Percentiles rank a stretch among this genome's conserved stretches.
Evolutionary conservation across 2,329 filamentous ascomycete species (phyloP).

Genomic region (Talaromyces sp.): DNA sequence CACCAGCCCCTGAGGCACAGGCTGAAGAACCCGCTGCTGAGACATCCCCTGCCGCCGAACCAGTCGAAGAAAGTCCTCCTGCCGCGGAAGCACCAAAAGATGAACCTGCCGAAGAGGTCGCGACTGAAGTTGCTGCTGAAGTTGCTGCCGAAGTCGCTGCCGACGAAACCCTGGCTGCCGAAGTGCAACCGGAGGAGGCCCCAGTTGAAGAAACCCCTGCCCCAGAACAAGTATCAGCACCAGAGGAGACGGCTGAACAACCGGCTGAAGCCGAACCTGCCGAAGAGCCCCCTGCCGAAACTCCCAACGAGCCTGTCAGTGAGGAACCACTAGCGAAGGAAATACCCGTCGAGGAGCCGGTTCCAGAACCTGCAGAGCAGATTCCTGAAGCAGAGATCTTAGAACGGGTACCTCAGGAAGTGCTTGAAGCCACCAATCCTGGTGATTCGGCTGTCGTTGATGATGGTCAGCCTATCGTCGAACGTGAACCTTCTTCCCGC

Average conservation of each 20-base stretch:
- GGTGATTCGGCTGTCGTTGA: conserved; percentile 15
- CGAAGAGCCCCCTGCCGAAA: conserved; percentile 16
- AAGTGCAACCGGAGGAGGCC: conserved; percentile 14
- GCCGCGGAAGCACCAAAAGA: conserved; percentile 17
- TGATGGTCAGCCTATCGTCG: conserved; percentile 10
- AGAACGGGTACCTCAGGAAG: conserved; percentile 11
- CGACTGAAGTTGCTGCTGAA: not conserved
- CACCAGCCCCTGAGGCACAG: conserved; percentile 14
- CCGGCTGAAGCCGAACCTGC: conserved; percentile 7
- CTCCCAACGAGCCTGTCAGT: conserved; percentile 6
- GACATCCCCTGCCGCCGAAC: conserved; percentile 3
- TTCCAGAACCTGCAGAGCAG: conserved; percentile 12
- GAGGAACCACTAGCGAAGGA: conserved; percentile 3
- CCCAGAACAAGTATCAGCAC: conserved; percentile 15
- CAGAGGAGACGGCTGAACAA: conserved; percentile 9
- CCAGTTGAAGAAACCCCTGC: conserved; percentile 17
- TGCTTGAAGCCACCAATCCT: not conserved
- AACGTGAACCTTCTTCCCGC: conserved; percentile 18
- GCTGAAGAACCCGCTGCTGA: conserved; percentile 18
- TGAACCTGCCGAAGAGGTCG: conserved; percentile 8
- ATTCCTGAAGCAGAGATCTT: conserved; percentile 4
- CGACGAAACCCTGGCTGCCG: not conserved
- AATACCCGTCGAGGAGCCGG: not conserved
- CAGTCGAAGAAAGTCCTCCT: conserved; percentile 16
- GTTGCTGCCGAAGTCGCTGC: not conserved